Evolutionary conservation across 2,329 filamentous ascomycete genomes (phyloP).

Genomic region (Nemania abortiva): DNA sequence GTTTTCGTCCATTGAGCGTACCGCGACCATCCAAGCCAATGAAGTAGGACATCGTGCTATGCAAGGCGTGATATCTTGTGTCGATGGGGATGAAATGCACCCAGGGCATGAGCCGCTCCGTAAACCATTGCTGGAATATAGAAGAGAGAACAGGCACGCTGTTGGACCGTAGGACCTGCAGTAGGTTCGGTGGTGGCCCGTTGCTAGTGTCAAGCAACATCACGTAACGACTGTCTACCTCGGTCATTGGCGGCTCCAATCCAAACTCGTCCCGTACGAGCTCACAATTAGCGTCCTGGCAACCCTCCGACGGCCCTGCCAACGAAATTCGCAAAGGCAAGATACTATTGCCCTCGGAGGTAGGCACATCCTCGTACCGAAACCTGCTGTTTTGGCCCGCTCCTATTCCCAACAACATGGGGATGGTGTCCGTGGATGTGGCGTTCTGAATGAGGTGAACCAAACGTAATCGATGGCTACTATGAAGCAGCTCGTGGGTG

Average conservation of each 20-base stretch:
- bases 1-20: conserved; percentile 58
- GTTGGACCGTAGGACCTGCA: conserved; percentile 73
- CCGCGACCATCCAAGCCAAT: conserved; percentile 65
- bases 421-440: conserved; percentile 60
- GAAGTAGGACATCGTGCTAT: conserved; percentile 81
- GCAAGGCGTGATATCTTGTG: conserved; percentile 77
- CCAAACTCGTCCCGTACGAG: conserved; percentile 66
- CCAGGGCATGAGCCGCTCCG: conserved; percentile 80
- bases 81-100: conserved; percentile 85
- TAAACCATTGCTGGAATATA: conserved; percentile 84
- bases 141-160: conserved; percentile 78
- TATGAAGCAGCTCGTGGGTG: conserved; percentile 68
- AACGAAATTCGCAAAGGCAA: conserved; percentile 71
- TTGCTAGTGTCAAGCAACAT: conserved; percentile 78
- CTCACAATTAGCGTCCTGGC: conserved; percentile 63
- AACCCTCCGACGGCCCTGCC: conserved; percentile 66
- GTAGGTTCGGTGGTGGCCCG: conserved; percentile 70
- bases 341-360: conserved; percentile 64
- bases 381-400: conserved; percentile 57
- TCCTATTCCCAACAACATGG: conserved; percentile 67
- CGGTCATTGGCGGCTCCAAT: conserved; percentile 63
- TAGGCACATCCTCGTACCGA: conserved; percentile 66
- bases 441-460: conserved; percentile 76
- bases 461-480: conserved; percentile 77
- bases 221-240: conserved; percentile 76